A percentile compares a stretch with the other conserved stretches of the same genome.
Conservation (phyloP, 2,329 filamentous ascomycete genomes). For the Scolecobasidium constrictum region DNA sequence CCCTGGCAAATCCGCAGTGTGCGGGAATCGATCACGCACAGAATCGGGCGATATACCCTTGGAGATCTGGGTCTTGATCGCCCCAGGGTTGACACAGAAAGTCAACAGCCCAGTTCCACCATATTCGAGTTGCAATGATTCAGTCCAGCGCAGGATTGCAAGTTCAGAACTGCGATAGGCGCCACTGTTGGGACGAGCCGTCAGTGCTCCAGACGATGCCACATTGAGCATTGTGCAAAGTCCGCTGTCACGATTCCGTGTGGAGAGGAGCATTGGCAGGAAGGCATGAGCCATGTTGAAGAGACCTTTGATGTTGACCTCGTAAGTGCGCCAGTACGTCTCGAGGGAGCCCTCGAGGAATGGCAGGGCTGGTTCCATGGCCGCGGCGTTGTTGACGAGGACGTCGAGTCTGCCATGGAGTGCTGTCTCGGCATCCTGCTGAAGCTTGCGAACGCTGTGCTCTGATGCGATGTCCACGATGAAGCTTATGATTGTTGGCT, state of each 20-base stretch:
- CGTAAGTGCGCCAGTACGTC: constrained; percentile 15
- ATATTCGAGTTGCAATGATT: constrained; percentile 8
- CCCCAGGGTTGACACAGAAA: constrained; percentile 9
- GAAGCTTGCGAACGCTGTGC: constrained; percentile 1
- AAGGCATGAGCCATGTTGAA: constrained; percentile 8
- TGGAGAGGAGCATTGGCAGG: constrained; percentile 3
- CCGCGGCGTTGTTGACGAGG: constrained; percentile 26
- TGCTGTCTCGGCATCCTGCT: constrained; percentile 1
- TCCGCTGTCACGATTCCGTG: neutral
- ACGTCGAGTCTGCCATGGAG: constrained; percentile 21
- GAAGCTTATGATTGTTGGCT: constrained; percentile 8
- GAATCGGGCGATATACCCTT: constrained; percentile 2
- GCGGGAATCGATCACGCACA: constrained; percentile 14
- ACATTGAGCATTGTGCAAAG: constrained; percentile 6
- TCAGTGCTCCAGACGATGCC: constrained; percentile 5
- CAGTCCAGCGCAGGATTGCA: constrained; percentile 7
- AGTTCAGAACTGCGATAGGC: constrained; percentile 9
- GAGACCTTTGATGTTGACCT: constrained; percentile 16
- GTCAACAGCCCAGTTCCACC: constrained; percentile 6
- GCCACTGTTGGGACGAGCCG: constrained; percentile 1
- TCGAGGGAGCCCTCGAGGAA: constrained; percentile 13
- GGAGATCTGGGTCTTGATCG: constrained; percentile 7
- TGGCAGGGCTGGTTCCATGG: constrained; percentile 13
- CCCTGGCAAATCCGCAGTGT: constrained; percentile 30
- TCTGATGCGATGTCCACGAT: constrained; percentile 10